Evolutionary conservation across 2,329 filamentous ascomycete species (phyloP).

Genomic region (Emmonsiellopsis sp.): DNA sequence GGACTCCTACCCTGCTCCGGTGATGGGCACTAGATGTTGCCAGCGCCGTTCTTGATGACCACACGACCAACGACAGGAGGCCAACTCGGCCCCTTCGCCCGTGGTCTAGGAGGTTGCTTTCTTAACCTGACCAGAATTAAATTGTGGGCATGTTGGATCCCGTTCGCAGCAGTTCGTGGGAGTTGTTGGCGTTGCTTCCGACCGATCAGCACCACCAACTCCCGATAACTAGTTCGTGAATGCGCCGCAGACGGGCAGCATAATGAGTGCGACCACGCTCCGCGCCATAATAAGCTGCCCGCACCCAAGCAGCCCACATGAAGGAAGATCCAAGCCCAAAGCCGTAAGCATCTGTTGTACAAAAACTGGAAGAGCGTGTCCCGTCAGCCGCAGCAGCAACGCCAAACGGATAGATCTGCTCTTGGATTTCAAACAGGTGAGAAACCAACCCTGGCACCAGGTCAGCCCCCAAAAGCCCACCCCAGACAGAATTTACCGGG

Average conservation of each 20-base stretch:
- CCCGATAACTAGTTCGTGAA: background rate
- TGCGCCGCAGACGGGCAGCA: background rate
- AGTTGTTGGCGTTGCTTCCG: background rate
- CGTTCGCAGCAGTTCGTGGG: conserved; percentile 4
- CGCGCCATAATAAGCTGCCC: background rate
- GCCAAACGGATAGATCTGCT: too few species aligned
- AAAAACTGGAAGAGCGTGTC: background rate
- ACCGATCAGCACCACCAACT: too few species aligned
- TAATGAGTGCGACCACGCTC: background rate
- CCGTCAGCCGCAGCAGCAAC: too few species aligned
- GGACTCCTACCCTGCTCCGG: background rate
- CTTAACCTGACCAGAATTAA: background rate
- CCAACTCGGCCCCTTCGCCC: background rate
- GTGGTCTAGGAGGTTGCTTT: background rate
- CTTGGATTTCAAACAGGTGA: background rate
- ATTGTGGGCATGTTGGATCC: background rate
- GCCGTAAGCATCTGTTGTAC: background rate
- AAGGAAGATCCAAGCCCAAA: background rate
- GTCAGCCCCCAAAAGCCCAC: background rate
- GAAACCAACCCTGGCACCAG: background rate
- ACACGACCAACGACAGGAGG: background rate
- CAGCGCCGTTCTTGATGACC: background rate
- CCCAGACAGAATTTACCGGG: background rate
- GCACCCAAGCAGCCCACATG: background rate
- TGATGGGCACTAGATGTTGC: too few species aligned